Base-by-base conservation (phyloP, 1,284 basidiomycete genomes). In the Papiliotrema flavescens region DNA sequence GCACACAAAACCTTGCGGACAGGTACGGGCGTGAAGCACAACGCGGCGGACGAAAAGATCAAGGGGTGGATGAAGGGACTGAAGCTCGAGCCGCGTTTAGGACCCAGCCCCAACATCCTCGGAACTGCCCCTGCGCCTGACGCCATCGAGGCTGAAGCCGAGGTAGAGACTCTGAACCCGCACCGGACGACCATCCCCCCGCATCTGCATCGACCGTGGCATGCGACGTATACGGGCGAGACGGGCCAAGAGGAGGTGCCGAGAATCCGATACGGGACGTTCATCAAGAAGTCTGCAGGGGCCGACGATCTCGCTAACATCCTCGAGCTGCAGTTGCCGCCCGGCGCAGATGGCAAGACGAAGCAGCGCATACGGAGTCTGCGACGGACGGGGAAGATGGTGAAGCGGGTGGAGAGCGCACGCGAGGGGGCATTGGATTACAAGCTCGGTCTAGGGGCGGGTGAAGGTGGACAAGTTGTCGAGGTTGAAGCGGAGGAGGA, bases 361-460 rank as follows among this genome's bases (percentile, higher is more conserved):
- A 74, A 78, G 54, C 78, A 78, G 52, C 79, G 80, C 56, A 80
- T 83, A 50, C 80, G 80, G 49, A 83, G 85, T 49, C 72, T 78
- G 14, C 77, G 79, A 64, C 83, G 82, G 66, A 78, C 82, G 43
- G 79, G 77, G 23, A 79, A 81, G 61, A 77, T 80, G 20, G 84
- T 80, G 22, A 81, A 80, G 2, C 76, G 86, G 52, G 73, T 90
- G n/a, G 81, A 81, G 3, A 77, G 78, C 48, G 88, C 88, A 0
- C 78, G 81, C 26, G 89, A 92, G 65, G 83, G 82, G 2, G 89
- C 83, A 1, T 66, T 92, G 56, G 89, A 92, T 70, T 91, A 92
- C 74, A 81, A 81, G 24, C 56, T 79, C 2, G 75, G 76, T 20
- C 62, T 70, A 35, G 55, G 72, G 83, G 28, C 83, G 83, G 69